These are phyloP conservation scores for Candida jianshihensis DNA, from an alignment of 805 yeast genomes.

Conservation along the genomic window DNA sequence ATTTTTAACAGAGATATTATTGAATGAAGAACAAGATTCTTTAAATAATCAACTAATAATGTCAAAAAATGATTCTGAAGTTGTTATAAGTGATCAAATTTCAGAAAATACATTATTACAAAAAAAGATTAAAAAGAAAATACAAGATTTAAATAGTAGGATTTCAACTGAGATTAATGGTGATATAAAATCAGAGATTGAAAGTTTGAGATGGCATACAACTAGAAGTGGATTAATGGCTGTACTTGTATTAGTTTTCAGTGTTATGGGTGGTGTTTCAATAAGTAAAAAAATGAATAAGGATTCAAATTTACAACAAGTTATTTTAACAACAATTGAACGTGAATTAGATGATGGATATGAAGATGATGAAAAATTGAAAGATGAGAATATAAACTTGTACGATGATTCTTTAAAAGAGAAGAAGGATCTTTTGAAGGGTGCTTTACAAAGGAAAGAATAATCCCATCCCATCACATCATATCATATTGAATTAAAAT, in stretches of 20 bases:
- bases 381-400: too few relatives aligned
- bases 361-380: constrained; percentile 25
- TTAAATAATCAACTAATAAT: constrained; percentile 53
- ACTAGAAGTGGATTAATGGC: constrained; percentile 84
- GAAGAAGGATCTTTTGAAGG: neutral
- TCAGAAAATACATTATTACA: constrained; percentile 76
- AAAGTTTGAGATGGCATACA: constrained; percentile 86
- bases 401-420: constrained; percentile 5
- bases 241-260: constrained; percentile 56
- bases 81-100: constrained; percentile 79
- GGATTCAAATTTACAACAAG: constrained; percentile 27
- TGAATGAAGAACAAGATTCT: constrained; percentile 70
- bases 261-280: constrained; percentile 48
- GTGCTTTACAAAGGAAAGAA: neutral
- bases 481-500: too few relatives aligned
- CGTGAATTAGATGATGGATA: constrained; percentile 25
- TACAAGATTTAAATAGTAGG: constrained; percentile 79
- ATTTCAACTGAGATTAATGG: constrained; percentile 77
- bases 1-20: constrained; percentile 63
- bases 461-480: too few relatives aligned
- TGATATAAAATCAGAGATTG: constrained; percentile 80
- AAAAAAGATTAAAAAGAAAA: constrained; percentile 55
- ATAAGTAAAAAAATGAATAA: constrained; percentile 29
- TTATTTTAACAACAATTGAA: constrained; percentile 25
- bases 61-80: constrained; percentile 68